Conservation (phyloP, 2,329 filamentous ascomycete species). For the Aureobasidium mangrovei region DNA sequence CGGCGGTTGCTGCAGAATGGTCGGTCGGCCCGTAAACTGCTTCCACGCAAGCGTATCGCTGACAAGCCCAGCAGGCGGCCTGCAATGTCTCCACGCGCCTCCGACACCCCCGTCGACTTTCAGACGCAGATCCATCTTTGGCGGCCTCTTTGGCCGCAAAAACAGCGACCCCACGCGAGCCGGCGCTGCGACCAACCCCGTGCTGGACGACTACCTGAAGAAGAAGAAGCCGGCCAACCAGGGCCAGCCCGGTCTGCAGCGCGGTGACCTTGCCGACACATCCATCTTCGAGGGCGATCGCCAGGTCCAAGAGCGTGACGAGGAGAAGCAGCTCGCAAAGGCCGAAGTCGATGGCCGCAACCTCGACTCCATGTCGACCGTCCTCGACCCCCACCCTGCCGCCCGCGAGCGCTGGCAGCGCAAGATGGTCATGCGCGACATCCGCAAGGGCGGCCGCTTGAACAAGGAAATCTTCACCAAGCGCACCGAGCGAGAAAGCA, state of each 20-base stretch:
- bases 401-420: conserved; percentile 68
- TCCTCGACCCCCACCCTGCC: conserved; percentile 66
- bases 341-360: conserved; percentile 29
- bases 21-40: conserved; percentile 31
- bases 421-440: conserved; percentile 70
- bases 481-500: conserved; percentile 51
- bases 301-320: conserved; percentile 16
- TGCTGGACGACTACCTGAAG: conserved; percentile 52
- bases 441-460: conserved; percentile 59
- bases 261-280: conserved; percentile 38
- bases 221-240: conserved; percentile 22
- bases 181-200: conserved; percentile 37
- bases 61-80: conserved; percentile 11
- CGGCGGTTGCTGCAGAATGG: conserved; percentile 53
- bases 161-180: conserved; percentile 10
- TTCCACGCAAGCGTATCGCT: background rate
- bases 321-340: conserved; percentile 19
- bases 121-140: conserved; percentile 18
- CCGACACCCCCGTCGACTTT: conserved; percentile 12
- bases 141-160: conserved; percentile 17
- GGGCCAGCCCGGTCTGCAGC: conserved; percentile 17
- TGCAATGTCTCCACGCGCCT: conserved; percentile 17
- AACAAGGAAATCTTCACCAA: conserved; percentile 58
- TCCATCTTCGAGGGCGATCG: conserved; percentile 46
- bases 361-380: conserved; percentile 48